Base-by-base conservation (phyloP, 108 stramenopile species). In the Conticribra guillardii region DNA sequence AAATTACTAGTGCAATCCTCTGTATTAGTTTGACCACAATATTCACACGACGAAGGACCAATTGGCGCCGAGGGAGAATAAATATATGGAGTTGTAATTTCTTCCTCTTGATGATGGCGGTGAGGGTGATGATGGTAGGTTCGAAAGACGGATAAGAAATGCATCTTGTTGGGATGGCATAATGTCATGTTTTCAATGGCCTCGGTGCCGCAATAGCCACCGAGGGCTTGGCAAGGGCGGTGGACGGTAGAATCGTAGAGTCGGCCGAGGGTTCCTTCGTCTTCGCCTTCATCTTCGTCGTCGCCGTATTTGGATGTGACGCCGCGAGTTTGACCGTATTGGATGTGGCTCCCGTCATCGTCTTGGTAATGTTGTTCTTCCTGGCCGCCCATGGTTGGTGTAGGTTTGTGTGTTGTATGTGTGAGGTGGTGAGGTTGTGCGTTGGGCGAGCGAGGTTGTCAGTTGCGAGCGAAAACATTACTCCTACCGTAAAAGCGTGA, bases 41-140 rank as follows among this genome's bases (percentile, higher is more conserved):
- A 77, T 60, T 77, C 76, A 52, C 76, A 77, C 16, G 54, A 46
- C 17, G 64, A 17, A 11, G 69, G 58, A 3, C 76, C 76, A 14
- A 70, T 49, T 1, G 67, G 76, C 1, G 76, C 61, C 2, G 48
- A 51, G 0, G 47, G 46, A 19, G 76, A 65, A 37, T 77, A 77
- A 32, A 64, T 30, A 51, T 64, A 64, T 4, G 59, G 49, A 34
- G n/a, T 4, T 15, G 27, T 51, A 2, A 3, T 32, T 24, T 46
- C 24, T 24, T 21, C 1, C 19, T 47, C 45, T n/a, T 63, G 9
- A 28, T 23, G 23, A 26, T 51, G 37, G 37, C 11, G 37, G 5
- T 41, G 5, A 9, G 37, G 37, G 37, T 9, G 37, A 5, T 11
- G n/a, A 41, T 41, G 37, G 37, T 41, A 41, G 11, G 37, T 9